These are phyloP conservation scores for Phoenix roebelenii DNA, from an alignment of 176 grass and related monocot species.

Conservation along the genomic window DNA sequence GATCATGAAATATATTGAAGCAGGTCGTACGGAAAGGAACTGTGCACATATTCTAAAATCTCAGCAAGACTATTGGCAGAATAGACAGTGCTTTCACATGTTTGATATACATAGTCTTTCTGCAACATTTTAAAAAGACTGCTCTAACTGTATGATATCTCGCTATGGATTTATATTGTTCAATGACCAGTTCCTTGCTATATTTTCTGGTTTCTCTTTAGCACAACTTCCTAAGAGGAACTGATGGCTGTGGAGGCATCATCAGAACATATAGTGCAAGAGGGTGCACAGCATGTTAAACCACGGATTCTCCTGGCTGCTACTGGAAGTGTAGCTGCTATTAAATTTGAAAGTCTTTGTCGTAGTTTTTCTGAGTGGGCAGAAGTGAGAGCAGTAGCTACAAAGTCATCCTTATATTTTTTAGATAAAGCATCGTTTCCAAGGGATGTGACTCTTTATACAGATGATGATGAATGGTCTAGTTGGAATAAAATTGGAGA, in stretches of 20 bases:
- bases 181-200: too few species aligned
- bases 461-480: conserved; percentile 87
- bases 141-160: too few species aligned
- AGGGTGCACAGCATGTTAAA: conserved; percentile 28
- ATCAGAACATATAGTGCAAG: conserved; percentile 25
- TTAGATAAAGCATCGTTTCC: conserved; percentile 56
- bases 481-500: conserved; percentile 93
- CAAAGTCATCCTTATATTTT: conserved; percentile 65
- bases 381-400: conserved; percentile 68
- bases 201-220: too few species aligned
- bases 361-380: conserved; percentile 81
- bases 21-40: too few species aligned
- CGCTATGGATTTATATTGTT: too few species aligned
- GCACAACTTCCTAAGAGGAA: too few species aligned
- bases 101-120: too few species aligned
- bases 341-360: conserved; percentile 87
- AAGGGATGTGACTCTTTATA: conserved; percentile 42
- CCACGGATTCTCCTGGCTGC: conserved; percentile 74
- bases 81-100: too few species aligned
- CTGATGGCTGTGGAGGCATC: conserved; percentile 37
- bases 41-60: too few species aligned
- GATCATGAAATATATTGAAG: too few species aligned
- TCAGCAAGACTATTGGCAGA: too few species aligned
- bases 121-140: too few species aligned
- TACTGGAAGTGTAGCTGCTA: conserved; percentile 84